These are phyloP conservation scores for Penicillium ucsense DNA, from an alignment of 495 filamentous ascomycete genomes.

Conservation along the genomic window DNA sequence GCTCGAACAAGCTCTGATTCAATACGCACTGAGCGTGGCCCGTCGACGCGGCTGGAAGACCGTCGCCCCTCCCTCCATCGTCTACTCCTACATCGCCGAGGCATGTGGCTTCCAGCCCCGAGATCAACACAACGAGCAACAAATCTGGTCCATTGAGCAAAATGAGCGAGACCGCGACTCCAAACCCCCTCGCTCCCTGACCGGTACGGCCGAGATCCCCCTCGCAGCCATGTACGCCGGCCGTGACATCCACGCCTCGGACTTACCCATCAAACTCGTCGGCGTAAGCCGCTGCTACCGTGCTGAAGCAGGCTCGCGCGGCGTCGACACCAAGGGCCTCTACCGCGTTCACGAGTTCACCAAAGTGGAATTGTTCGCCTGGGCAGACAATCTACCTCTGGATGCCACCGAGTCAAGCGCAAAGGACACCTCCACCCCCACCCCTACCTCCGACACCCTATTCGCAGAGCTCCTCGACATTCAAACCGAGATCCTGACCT, in stretches of 20 bases:
- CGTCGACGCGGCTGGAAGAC: constrained; percentile 60
- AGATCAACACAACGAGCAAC: constrained; percentile 82
- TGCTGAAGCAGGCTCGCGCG: constrained; percentile 85
- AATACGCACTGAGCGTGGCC: constrained; percentile 67
- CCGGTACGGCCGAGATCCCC: constrained; percentile 89
- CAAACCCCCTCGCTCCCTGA: constrained; percentile 62
- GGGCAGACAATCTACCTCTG: constrained; percentile 37
- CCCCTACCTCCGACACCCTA: constrained; percentile 36
- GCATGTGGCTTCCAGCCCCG: constrained; percentile 92
- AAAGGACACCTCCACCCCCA: too few relatives aligned
- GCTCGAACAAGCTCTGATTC: constrained; percentile 86
- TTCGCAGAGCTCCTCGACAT: constrained; percentile 79
- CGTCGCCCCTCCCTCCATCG: constrained; percentile 77
- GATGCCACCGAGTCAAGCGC: constrained; percentile 21
- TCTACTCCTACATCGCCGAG: constrained; percentile 82
- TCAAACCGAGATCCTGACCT: constrained; percentile 70
- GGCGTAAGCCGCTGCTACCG: constrained; percentile 84
- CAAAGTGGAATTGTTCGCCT: constrained; percentile 95
- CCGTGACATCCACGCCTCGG: constrained; percentile 46
- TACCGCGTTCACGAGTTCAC: constrained; percentile 99
- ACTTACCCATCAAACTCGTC: constrained; percentile 68
- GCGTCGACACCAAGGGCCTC: constrained; percentile 83
- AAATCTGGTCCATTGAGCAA: constrained; percentile 73
- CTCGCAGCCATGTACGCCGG: constrained; percentile 84
- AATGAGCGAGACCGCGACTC: constrained; percentile 42